These are phyloP conservation scores for Sorghum bicolor DNA, from an alignment of 176 grass and related monocot genomes.

Conservation along the genomic window DNA sequence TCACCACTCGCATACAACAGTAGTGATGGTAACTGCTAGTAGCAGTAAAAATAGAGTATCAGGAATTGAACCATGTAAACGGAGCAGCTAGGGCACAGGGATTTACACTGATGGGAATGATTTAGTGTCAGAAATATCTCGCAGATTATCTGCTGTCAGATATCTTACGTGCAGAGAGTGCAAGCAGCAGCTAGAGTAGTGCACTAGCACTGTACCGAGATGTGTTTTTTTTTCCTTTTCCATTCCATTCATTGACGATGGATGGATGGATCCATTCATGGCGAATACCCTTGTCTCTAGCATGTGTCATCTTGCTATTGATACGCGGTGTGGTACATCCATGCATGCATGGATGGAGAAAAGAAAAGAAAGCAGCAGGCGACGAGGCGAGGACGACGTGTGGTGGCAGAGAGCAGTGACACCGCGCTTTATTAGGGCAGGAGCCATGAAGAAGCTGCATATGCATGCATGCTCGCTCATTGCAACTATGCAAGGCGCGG, in stretches of 20 bases:
- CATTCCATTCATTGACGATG: constrained; percentile 20
- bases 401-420: constrained; percentile 49
- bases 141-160: constrained; percentile 30
- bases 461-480: background rate
- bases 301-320: constrained; percentile 38
- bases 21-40: no score
- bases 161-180: constrained; percentile 19
- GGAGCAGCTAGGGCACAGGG: background rate
- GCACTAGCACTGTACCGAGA: constrained; percentile 36
- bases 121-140: constrained; percentile 45
- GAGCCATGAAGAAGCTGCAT: constrained; percentile 22
- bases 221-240: background rate
- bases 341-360: constrained; percentile 12
- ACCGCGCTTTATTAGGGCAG: constrained; percentile 43
- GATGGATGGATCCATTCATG: background rate
- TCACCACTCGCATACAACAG: no score
- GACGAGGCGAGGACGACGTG: background rate
- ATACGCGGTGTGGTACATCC: background rate
- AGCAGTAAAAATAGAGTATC: background rate
- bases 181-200: background rate
- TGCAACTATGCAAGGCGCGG: background rate
- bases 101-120: constrained; percentile 47
- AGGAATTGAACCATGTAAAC: no score
- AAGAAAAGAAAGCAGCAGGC: constrained; percentile 18
- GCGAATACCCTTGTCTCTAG: constrained; percentile 51